phyloP scores from a whole-genome alignment of 768 basidiomycete species.

The Tephrocybe sp. region DNA sequence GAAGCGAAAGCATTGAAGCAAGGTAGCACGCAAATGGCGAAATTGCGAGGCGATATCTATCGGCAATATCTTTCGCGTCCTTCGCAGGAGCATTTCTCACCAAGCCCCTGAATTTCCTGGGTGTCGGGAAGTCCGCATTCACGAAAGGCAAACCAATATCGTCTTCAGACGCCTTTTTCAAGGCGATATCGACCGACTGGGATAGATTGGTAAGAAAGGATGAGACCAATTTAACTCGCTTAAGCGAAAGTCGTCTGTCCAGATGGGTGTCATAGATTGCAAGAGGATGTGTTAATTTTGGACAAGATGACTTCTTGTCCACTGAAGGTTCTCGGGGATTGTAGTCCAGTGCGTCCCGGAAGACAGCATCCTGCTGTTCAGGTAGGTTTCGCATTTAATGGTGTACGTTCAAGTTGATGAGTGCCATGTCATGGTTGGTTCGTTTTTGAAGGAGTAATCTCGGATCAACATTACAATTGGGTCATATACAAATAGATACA shows the following conservation, averaged over 20 bases:
- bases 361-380: background rate
- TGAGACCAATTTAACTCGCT: background rate
- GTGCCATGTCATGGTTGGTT: too few relatives aligned
- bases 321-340: background rate
- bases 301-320: background rate
- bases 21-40: background rate
- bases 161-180: background rate
- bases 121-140: background rate
- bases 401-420: too few relatives aligned
- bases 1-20: background rate
- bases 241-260: background rate
- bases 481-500: too few relatives aligned
- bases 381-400: background rate
- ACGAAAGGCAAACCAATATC: background rate
- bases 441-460: background rate
- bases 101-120: background rate
- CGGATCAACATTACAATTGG: background rate
- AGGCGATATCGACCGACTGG: background rate
- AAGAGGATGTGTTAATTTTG: background rate
- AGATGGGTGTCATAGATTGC: background rate
- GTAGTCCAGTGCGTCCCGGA: background rate
- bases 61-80: background rate
- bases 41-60: background rate
- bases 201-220: background rate
- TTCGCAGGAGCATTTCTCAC: background rate